A percentile compares a stretch with the other conserved stretches of the same genome.
These are phyloP conservation scores for Kalanchoe fedtschenkoi DNA, from an alignment of 164 flowering plant species.

Conservation along the genomic window DNA sequence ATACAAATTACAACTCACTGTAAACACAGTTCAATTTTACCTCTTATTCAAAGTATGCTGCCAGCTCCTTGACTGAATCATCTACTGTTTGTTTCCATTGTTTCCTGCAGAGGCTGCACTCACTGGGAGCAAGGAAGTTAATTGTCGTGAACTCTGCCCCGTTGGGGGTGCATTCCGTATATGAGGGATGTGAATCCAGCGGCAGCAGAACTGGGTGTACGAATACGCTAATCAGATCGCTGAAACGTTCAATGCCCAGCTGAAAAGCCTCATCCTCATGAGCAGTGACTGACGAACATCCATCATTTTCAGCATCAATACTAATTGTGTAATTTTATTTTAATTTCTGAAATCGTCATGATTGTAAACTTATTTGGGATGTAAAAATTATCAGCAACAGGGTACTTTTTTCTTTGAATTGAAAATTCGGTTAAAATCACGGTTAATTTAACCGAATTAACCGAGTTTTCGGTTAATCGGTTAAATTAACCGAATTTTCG, in stretches of 20 bases:
- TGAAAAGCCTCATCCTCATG: conserved; percentile 32
- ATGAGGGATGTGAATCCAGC: conserved; percentile 37
- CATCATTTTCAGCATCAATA: too few relatives aligned
- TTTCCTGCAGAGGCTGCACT: conserved; percentile 41
- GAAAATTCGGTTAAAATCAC: too few relatives aligned
- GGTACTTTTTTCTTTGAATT: too few relatives aligned
- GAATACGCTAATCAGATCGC: conserved; percentile 40
- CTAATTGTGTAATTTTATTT: too few relatives aligned
- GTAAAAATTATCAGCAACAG: too few relatives aligned
- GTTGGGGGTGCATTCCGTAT: conserved; percentile 68
- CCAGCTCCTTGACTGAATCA: neutral
- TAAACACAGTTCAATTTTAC: conserved; percentile 12
- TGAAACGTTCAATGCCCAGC: conserved; percentile 28
- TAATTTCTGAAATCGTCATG: too few relatives aligned
- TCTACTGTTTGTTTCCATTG: neutral
- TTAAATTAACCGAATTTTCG: too few relatives aligned
- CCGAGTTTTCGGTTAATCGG: too few relatives aligned
- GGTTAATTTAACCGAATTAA: too few relatives aligned
- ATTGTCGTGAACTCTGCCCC: conserved; percentile 55
- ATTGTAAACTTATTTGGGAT: too few relatives aligned
- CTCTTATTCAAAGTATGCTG: neutral
- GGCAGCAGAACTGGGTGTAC: conserved; percentile 28
- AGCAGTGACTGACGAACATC: conserved; percentile 15
- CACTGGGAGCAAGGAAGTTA: conserved; percentile 54
- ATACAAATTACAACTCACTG: conserved; percentile 56